Evolutionary conservation across 2,329 filamentous ascomycete genomes (phyloP).

Genomic region (Fusarium vanettenii): DNA sequence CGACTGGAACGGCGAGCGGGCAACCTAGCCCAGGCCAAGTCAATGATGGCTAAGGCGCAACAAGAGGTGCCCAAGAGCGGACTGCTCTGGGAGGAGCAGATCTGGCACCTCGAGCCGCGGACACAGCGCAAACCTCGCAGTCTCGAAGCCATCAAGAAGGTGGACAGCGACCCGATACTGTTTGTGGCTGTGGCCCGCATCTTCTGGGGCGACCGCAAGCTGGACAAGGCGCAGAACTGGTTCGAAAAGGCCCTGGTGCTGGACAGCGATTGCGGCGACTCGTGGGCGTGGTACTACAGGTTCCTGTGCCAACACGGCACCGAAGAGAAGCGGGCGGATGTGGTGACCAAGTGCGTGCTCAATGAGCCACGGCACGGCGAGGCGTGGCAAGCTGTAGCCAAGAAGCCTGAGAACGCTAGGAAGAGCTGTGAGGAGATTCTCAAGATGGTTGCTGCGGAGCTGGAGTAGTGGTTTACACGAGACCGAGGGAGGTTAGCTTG

Average conservation of each 20-base stretch:
- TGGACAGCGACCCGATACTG: conserved; percentile 89
- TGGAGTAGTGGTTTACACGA: conserved; percentile 45
- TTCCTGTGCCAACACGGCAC: conserved; percentile 94
- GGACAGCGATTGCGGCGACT: conserved; percentile 89
- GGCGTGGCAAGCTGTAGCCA: conserved; percentile 86
- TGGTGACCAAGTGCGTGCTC: conserved; percentile 81
- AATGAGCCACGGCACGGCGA: conserved; percentile 95
- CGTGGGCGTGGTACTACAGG: conserved; percentile 98
- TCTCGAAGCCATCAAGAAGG: conserved; percentile 95
- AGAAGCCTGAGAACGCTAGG: conserved; percentile 84
- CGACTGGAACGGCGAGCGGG: conserved; percentile 89
- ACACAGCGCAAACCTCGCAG: conserved; percentile 93
- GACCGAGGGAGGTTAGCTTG: background rate
- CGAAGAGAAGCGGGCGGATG: conserved; percentile 89
- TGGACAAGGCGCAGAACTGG: conserved; percentile 96
- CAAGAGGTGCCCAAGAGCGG: conserved; percentile 92
- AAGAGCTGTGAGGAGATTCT: conserved; percentile 84
- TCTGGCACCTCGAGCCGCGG: conserved; percentile 91
- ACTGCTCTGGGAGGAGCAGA: conserved; percentile 91
- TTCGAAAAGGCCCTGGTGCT: conserved; percentile 95
- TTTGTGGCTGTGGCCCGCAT: conserved; percentile 94
- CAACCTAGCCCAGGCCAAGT: conserved; percentile 85
- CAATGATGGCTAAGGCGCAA: conserved; percentile 91
- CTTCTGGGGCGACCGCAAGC: conserved; percentile 91
- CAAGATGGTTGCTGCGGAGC: conserved; percentile 74